A percentile compares a stretch with the other conserved stretches of the same genome.
Conservation (phyloP, 2,329 filamentous ascomycete species). For the Lasiodiplodia hormozganensis region DNA sequence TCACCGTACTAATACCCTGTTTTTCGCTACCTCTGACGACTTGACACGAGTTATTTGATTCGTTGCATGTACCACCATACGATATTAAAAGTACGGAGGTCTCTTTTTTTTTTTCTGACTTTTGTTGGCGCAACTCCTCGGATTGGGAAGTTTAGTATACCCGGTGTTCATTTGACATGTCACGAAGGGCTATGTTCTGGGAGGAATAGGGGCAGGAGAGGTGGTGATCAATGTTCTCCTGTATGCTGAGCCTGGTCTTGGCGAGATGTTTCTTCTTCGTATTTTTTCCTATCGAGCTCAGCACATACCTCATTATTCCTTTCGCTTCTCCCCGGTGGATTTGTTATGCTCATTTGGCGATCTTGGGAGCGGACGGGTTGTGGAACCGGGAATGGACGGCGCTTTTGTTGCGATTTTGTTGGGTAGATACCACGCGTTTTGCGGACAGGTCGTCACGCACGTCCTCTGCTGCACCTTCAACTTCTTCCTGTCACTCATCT, state of each 20-base stretch:
- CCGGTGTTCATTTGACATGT: conserved; percentile 27
- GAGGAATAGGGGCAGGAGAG: conserved; percentile 23
- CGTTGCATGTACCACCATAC: conserved; percentile 25
- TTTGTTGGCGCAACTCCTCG: conserved; percentile 14
- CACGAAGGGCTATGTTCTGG: conserved; percentile 27
- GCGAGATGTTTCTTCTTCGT: background rate
- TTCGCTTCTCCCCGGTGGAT: conserved; percentile 7
- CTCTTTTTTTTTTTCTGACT: background rate
- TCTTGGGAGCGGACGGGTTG: background rate
- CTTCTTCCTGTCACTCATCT: background rate
- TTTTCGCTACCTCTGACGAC: conserved; percentile 23
- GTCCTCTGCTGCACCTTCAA: conserved; percentile 20
- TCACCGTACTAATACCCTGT: conserved; percentile 19
- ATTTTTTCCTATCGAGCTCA: background rate
- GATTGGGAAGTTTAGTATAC: conserved; percentile 24
- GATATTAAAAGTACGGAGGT: conserved; percentile 21
- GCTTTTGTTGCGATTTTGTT: conserved; percentile 14
- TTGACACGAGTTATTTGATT: conserved; percentile 26
- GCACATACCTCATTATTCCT: conserved; percentile 15
- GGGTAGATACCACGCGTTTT: conserved; percentile 24
- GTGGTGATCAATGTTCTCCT: conserved; percentile 8
- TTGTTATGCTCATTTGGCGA: conserved; percentile 15
- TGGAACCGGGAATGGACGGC: conserved; percentile 9
- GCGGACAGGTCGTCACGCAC: conserved; percentile 21
- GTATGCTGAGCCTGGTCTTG: conserved; percentile 14